Evolutionary conservation across 1,139 yeast species (phyloP).

Genomic region (Geotrichum citri-aurantii): DNA sequence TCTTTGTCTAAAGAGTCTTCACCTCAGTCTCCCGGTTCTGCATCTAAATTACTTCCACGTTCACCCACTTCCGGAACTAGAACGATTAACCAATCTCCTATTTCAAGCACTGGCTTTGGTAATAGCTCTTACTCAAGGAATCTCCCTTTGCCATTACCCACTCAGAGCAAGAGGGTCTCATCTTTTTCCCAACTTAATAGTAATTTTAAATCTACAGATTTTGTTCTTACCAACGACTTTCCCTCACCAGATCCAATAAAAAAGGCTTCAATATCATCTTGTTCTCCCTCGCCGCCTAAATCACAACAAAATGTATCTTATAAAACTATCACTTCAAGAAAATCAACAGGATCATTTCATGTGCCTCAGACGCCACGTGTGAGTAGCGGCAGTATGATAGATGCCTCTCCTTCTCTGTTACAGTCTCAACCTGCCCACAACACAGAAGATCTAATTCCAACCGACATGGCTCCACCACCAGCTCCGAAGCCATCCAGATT

Average conservation of each 20-base stretch:
- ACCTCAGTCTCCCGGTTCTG: not conserved
- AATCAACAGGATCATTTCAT: slow-evolving; percentile 4
- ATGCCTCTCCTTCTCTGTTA: not conserved
- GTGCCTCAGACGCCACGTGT: not conserved
- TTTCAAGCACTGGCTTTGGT: not conserved
- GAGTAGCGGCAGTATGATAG: not conserved
- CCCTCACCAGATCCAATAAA: not conserved
- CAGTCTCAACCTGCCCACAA: not conserved
- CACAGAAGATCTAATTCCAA: not conserved
- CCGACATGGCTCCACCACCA: not conserved
- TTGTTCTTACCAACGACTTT: not conserved
- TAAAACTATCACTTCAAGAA: not conserved
- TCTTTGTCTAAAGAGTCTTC: not conserved
- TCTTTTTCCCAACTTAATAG: not conserved
- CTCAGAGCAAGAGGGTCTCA: not conserved
- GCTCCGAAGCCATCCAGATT: not conserved
- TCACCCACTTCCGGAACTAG: not conserved
- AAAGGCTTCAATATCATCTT: not conserved
- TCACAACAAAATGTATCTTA: not conserved
- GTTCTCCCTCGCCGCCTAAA: not conserved
- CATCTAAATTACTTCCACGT: not conserved
- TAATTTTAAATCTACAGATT: not conserved
- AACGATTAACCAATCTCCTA: not conserved
- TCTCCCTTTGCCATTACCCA: not conserved
- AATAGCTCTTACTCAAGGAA: not conserved